A percentile compares a stretch with the other conserved stretches of the same genome.
Conservation (phyloP, 2,329 filamentous ascomycete genomes). For the Aspergillus tubingensis region DNA sequence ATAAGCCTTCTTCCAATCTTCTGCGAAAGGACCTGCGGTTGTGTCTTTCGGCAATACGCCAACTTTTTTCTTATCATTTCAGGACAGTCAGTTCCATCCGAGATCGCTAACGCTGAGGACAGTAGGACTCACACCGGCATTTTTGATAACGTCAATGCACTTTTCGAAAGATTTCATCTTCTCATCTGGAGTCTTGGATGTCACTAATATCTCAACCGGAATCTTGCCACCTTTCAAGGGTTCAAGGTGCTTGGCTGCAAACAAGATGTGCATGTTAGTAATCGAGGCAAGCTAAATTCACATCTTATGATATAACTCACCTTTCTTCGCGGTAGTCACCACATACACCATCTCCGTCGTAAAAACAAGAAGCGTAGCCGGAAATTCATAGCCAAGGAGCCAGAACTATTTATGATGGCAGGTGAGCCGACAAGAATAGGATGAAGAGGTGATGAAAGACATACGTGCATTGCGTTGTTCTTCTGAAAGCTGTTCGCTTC, state of each 20-base stretch:
- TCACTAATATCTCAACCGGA: conserved; percentile 85
- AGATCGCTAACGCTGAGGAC: not conserved
- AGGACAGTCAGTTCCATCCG: not conserved
- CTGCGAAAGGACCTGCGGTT: conserved; percentile 83
- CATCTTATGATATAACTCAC: conserved; percentile 50
- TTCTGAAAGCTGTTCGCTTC: conserved; percentile 87
- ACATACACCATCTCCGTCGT: conserved; percentile 86
- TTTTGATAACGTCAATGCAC: conserved; percentile 83
- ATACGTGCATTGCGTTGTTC: conserved; percentile 92
- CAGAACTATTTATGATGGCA: conserved; percentile 69
- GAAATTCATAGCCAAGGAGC: conserved; percentile 98
- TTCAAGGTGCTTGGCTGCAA: conserved; percentile 83
- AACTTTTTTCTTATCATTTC: conserved; percentile 71
- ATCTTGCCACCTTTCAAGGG: conserved; percentile 89
- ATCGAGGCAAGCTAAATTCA: not conserved
- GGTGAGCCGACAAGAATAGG: not conserved
- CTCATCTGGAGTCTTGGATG: conserved; percentile 86
- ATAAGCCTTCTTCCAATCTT: conserved; percentile 91
- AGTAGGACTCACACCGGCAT: conserved; percentile 68
- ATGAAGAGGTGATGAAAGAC: conserved; percentile 36
- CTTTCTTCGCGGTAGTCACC: conserved; percentile 96
- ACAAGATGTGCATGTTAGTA: not conserved
- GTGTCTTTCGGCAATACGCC: conserved; percentile 83
- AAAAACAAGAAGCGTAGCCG: conserved; percentile 90
- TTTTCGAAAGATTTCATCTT: conserved; percentile 89